phyloP scores from a whole-genome alignment of 2,329 filamentous ascomycete species.

The Epichloe amarillans region DNA sequence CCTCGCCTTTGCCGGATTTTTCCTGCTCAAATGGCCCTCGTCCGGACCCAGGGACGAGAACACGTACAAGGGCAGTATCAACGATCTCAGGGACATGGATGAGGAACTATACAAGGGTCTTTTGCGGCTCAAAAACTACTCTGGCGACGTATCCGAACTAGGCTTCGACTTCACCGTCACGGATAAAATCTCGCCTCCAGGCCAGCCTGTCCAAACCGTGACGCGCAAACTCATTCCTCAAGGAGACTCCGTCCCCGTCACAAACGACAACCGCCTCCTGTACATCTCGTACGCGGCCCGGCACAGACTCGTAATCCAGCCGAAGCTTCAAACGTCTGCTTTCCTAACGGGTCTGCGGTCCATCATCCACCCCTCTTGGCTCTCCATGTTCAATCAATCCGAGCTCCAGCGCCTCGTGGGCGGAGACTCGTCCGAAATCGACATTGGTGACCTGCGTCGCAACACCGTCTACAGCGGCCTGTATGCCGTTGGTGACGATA shows the following conservation, averaged over 20 bases:
- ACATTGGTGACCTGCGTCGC: conserved; percentile 69
- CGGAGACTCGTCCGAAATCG: conserved; percentile 73
- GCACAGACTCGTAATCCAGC: conserved; percentile 73
- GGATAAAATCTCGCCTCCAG: conserved; percentile 44
- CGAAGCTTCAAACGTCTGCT: conserved; percentile 66
- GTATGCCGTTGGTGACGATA: conserved; percentile 82
- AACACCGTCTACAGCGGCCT: conserved; percentile 83
- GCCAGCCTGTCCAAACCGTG: conserved; percentile 41
- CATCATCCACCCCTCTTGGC: conserved; percentile 85
- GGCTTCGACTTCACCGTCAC: conserved; percentile 80
- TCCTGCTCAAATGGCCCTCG: conserved; percentile 87
- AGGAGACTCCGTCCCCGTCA: conserved; percentile 67
- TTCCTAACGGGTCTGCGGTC: conserved; percentile 76
- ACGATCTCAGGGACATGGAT: conserved; percentile 86
- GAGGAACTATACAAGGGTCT: conserved; percentile 83
- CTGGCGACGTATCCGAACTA: conserved; percentile 58
- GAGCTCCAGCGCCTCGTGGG: conserved; percentile 90
- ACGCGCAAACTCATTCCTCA: conserved; percentile 65
- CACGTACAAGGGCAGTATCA: conserved; percentile 81
- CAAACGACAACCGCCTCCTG: conserved; percentile 82
- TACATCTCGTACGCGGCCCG: conserved; percentile 88
- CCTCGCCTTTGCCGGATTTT: conserved; percentile 86
- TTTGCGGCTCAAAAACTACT: conserved; percentile 68
- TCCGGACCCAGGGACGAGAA: conserved; percentile 49
- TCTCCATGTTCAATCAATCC: conserved; percentile 96